Percentiles rank a stretch among this genome's conserved stretches.
phyloP scores from a whole-genome alignment of 2,329 filamentous ascomycete genomes.

The Pestalotiopsis sp. region DNA sequence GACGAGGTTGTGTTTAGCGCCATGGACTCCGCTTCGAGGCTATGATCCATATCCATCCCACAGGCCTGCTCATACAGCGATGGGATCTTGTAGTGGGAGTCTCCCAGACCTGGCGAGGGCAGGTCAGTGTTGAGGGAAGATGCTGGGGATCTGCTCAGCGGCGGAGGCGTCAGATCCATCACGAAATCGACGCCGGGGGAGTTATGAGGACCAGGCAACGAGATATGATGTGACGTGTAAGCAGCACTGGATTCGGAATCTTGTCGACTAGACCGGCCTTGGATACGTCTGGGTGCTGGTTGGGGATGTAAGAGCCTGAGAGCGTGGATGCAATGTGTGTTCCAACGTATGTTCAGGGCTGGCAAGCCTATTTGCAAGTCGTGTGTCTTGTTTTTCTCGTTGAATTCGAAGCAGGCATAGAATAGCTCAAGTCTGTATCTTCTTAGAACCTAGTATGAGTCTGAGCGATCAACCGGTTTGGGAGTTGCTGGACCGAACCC shows the following conservation, averaged over 20 bases:
- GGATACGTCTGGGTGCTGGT: background rate
- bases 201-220: background rate
- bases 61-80: conserved; percentile 45
- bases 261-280: background rate
- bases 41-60: conserved; percentile 37
- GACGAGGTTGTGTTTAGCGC: conserved; percentile 44
- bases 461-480: background rate
- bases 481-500: background rate
- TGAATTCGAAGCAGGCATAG: background rate
- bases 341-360: background rate
- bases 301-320: background rate
- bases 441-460: background rate
- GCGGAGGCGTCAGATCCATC: conserved; percentile 55
- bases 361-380: background rate
- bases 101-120: conserved; percentile 45
- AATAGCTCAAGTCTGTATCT: background rate
- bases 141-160: conserved; percentile 45
- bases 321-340: background rate
- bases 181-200: conserved; percentile 20
- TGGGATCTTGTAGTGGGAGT: conserved; percentile 45
- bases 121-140: conserved; percentile 49
- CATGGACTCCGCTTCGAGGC: conserved; percentile 40
- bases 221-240: conserved; percentile 8
- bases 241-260: background rate
- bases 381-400: background rate